phyloP scores from a whole-genome alignment of 2,329 filamentous ascomycete genomes.

The Calonectria pauciramosa region DNA sequence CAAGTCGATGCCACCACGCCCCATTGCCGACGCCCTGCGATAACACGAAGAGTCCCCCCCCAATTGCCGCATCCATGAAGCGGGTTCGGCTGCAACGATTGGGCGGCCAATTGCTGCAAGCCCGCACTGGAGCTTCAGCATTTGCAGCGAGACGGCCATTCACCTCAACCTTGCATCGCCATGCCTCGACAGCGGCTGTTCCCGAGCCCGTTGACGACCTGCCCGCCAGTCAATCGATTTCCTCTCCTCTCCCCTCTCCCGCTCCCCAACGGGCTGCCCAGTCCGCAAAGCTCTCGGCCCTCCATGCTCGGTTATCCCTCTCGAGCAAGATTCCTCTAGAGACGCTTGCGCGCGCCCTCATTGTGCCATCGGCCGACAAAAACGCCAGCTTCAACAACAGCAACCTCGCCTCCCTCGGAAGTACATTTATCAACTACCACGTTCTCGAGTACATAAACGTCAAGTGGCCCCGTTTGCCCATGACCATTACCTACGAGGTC shows the following conservation, averaged over 20 bases:
- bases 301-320: constrained; percentile 90
- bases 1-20: constrained; percentile 27
- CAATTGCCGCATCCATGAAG: constrained; percentile 53
- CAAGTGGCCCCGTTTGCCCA: constrained; percentile 91
- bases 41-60: not conserved
- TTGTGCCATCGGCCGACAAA: constrained; percentile 87
- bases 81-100: constrained; percentile 58
- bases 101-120: constrained; percentile 57
- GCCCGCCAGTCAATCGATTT: constrained; percentile 36
- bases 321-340: constrained; percentile 85
- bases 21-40: constrained; percentile 32
- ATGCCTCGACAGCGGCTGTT: constrained; percentile 51
- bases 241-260: constrained; percentile 75
- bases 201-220: constrained; percentile 40
- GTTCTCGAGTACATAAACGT: constrained; percentile 89
- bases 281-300: constrained; percentile 91
- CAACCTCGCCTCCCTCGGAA: constrained; percentile 84
- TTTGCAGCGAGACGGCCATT: constrained; percentile 45
- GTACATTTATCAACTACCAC: constrained; percentile 89
- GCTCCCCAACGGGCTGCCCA: constrained; percentile 73
- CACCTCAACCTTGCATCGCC: constrained; percentile 33
- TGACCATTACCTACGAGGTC: constrained; percentile 87
- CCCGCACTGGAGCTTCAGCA: constrained; percentile 39
- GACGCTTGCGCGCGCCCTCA: constrained; percentile 86
- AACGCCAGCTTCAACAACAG: constrained; percentile 89